Conservation (phyloP, 495 filamentous ascomycete genomes). For the Hypoxylon subgilvum region DNA sequence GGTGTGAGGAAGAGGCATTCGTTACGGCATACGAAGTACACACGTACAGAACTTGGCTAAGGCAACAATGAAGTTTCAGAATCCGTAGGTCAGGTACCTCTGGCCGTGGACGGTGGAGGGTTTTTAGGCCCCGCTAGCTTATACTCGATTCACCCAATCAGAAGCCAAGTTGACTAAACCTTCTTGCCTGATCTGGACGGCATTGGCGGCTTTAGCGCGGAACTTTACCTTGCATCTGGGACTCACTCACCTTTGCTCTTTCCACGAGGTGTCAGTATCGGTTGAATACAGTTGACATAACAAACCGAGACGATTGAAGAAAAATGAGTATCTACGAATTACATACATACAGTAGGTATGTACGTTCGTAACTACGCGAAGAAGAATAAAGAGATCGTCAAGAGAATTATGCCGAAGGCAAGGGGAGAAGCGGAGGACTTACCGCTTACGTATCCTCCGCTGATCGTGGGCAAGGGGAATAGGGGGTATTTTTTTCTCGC, state of each 20-base stretch:
- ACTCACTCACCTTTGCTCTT: background rate
- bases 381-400: slow-evolving; percentile 25
- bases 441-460: slow-evolving; percentile 22
- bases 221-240: slow-evolving; percentile 13
- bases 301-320: no score
- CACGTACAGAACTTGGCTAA: background rate
- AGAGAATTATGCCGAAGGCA: slow-evolving; percentile 17
- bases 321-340: no score
- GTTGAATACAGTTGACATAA: no score
- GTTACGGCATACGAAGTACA: slow-evolving; percentile 10
- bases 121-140: slow-evolving; percentile 7
- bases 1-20: background rate
- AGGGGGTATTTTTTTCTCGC: slow-evolving; percentile 20
- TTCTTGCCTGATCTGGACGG: slow-evolving; percentile 27
- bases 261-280: no score
- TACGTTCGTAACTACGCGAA: slow-evolving; percentile 3
- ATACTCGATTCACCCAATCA: slow-evolving; percentile 14
- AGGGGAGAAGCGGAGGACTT: slow-evolving; percentile 16
- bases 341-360: no score
- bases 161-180: background rate
- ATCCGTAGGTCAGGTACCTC: slow-evolving; percentile 9
- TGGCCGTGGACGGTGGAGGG: no score
- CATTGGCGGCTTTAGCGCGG: background rate
- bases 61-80: slow-evolving; percentile 27
- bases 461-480: slow-evolving; percentile 23